Conservation (phyloP, 148 eudicot genomes). For the Fagopyrum tataricum region DNA sequence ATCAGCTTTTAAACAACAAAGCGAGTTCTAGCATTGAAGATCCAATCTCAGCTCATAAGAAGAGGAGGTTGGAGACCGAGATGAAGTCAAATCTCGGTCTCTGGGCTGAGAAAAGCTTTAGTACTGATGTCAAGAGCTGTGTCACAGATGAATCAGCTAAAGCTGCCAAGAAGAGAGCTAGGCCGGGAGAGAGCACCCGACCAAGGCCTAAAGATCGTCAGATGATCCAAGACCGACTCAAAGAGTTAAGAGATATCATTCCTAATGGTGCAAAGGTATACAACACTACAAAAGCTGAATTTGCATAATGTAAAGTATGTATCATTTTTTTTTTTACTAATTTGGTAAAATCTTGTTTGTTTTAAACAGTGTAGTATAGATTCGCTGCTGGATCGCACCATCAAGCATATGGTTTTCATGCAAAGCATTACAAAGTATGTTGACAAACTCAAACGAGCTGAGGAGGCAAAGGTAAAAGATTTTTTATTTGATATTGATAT, state of each 20-base stretch:
- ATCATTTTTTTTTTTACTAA: not conserved
- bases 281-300: not conserved
- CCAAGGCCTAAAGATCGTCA: constrained; percentile 88
- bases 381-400: constrained; percentile 50
- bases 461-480: constrained; percentile 45
- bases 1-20: constrained; percentile 32
- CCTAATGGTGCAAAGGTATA: constrained; percentile 80
- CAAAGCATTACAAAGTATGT: constrained; percentile 60
- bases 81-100: constrained; percentile 14
- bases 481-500: no score
- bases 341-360: constrained; percentile 16
- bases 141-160: constrained; percentile 35
- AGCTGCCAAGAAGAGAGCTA: constrained; percentile 52
- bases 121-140: constrained; percentile 33
- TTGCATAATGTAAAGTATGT: not conserved
- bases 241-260: constrained; percentile 69
- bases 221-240: constrained; percentile 65
- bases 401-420: constrained; percentile 72
- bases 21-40: constrained; percentile 34
- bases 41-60: constrained; percentile 31
- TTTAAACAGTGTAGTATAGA: constrained; percentile 68
- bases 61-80: constrained; percentile 28
- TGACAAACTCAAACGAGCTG: constrained; percentile 38
- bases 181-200: constrained; percentile 51
- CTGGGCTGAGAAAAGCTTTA: constrained; percentile 32